These are phyloP conservation scores for Fusarium pseudograminearum DNA, from an alignment of 2,329 filamentous ascomycete species.

Conservation along the genomic window DNA sequence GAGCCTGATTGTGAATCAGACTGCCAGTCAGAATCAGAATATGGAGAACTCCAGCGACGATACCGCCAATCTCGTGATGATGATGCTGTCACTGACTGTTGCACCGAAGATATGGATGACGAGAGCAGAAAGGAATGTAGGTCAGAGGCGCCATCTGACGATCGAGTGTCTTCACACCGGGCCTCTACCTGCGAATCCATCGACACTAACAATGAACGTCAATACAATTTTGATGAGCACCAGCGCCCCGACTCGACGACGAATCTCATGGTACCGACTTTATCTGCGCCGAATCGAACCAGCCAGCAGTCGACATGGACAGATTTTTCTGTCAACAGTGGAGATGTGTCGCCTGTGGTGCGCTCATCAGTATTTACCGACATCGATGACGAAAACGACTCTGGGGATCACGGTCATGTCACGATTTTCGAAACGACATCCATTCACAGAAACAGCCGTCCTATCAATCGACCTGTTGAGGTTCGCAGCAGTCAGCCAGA, in stretches of 20 bases:
- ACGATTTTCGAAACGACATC: slow-evolving; percentile 52
- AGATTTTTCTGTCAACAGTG: slow-evolving; percentile 68
- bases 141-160: slow-evolving; percentile 48
- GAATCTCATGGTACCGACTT: slow-evolving; percentile 62
- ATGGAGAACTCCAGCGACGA: slow-evolving; percentile 40
- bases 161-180: slow-evolving; percentile 51
- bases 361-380: slow-evolving; percentile 49
- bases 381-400: slow-evolving; percentile 44
- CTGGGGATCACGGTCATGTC: slow-evolving; percentile 49
- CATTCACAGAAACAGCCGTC: slow-evolving; percentile 44
- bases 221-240: slow-evolving; percentile 44
- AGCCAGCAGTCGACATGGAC: slow-evolving; percentile 72
- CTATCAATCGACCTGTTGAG: slow-evolving; percentile 38
- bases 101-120: slow-evolving; percentile 54
- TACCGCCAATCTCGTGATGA: slow-evolving; percentile 48
- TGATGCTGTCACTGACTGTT: slow-evolving; percentile 52
- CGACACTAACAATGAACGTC: slow-evolving; percentile 51
- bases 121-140: slow-evolving; percentile 47
- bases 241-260: slow-evolving; percentile 55
- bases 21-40: slow-evolving; percentile 54
- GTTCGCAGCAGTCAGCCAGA: slow-evolving; percentile 40
- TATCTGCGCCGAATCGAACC: slow-evolving; percentile 58
- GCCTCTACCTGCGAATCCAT: slow-evolving; percentile 58
- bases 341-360: slow-evolving; percentile 53
- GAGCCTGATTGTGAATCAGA: slow-evolving; percentile 55